A percentile compares a stretch with the other conserved stretches of the same genome.
phyloP scores from a whole-genome alignment of 2,329 filamentous ascomycete genomes.

The Trichocomaceae sp. region DNA sequence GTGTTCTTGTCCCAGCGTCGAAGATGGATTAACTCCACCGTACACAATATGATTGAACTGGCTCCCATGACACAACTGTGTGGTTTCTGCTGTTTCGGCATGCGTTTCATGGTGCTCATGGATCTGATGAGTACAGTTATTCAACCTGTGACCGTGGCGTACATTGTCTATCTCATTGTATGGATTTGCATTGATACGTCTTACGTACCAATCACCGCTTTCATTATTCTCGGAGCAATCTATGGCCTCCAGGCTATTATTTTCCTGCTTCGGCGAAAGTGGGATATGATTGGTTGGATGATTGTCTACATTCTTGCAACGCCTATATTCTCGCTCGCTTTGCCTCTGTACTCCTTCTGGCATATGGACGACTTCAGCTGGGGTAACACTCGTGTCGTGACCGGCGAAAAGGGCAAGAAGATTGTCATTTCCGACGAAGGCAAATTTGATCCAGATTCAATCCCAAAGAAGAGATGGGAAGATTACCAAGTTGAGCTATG shows the following conservation, averaged over 20 bases:
- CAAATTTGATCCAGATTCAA: constrained; percentile 88
- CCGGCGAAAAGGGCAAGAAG: constrained; percentile 87
- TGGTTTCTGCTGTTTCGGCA: constrained; percentile 99
- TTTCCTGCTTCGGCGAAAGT: constrained; percentile 92
- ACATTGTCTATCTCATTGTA: constrained; percentile 83
- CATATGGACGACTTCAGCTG: constrained; percentile 99
- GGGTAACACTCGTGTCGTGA: constrained; percentile 97
- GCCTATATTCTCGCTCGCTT: constrained; percentile 81
- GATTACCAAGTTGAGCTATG: constrained; percentile 97
- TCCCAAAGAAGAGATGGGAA: constrained; percentile 98
- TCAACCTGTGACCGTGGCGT: constrained; percentile 83
- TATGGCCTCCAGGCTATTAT: constrained; percentile 96
- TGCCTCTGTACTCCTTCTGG: constrained; percentile 96
- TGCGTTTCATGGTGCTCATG: constrained; percentile 95
- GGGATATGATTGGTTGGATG: constrained; percentile 99
- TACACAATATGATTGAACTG: constrained; percentile 94
- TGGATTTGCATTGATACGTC: constrained; percentile 56
- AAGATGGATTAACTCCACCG: constrained; percentile 98
- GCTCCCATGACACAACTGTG: constrained; percentile 90
- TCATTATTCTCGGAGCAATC: constrained; percentile 87
- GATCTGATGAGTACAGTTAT: constrained; percentile 88
- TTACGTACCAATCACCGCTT: constrained; percentile 73
- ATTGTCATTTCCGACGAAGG: constrained; percentile 92
- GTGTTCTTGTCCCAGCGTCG: constrained; percentile 97
- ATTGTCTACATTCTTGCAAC: constrained; percentile 87